phyloP scores from a whole-genome alignment of 2,329 filamentous ascomycete genomes.

The Pestalotiopsis sp. region DNA sequence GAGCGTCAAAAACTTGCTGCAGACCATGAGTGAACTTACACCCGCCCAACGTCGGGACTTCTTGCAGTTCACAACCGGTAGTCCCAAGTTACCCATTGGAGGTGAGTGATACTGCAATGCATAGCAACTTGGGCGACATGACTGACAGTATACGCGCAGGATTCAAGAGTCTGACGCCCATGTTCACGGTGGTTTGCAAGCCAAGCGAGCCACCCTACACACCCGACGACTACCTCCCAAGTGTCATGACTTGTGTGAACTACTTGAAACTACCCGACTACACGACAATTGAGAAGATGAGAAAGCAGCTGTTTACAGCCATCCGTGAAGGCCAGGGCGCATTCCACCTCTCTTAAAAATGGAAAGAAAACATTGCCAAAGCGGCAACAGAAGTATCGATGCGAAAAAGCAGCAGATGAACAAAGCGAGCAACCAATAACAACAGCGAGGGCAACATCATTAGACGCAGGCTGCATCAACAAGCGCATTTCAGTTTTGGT shows the following conservation, averaged over 20 bases:
- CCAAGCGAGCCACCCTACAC: conserved; percentile 93
- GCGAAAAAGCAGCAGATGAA: neutral
- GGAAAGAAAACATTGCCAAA: no score
- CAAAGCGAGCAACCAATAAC: neutral
- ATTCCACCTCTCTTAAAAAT: conserved; percentile 85
- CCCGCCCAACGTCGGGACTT: conserved; percentile 83
- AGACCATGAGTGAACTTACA: conserved; percentile 89
- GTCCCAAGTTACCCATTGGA: conserved; percentile 96
- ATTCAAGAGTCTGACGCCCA: conserved; percentile 94
- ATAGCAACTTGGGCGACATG: neutral
- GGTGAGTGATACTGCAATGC: conserved; percentile 61
- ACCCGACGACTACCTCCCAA: conserved; percentile 97
- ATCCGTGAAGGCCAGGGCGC: conserved; percentile 96
- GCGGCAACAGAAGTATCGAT: neutral
- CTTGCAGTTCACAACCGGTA: conserved; percentile 96
- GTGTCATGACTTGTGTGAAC: conserved; percentile 99
- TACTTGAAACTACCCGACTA: conserved; percentile 98
- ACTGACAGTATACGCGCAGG: conserved; percentile 52
- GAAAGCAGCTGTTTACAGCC: conserved; percentile 77
- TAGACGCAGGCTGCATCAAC: neutral
- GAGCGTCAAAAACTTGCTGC: conserved; percentile 89
- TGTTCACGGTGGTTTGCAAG: conserved; percentile 99
- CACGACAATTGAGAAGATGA: conserved; percentile 75
- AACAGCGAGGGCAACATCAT: neutral
- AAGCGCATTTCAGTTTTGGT: neutral